Percentiles rank a stretch among this genome's conserved stretches.
Conservation (phyloP, 768 basidiomycete species). For the Pulveroboletus sp. region DNA sequence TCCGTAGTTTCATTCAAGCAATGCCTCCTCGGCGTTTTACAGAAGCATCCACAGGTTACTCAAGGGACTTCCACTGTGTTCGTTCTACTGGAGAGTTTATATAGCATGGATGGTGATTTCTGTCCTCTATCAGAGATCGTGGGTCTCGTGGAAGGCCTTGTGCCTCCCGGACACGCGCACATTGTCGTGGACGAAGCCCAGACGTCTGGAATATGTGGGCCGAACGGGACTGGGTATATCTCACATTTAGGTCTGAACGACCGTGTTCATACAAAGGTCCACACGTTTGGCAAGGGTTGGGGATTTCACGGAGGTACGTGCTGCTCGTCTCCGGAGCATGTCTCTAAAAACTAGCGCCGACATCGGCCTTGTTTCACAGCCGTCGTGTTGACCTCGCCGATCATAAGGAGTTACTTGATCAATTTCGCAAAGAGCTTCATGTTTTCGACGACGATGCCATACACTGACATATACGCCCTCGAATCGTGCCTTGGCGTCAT, state of each 20-base stretch:
- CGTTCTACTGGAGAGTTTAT: constrained; percentile 49
- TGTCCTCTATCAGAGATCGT: constrained; percentile 43
- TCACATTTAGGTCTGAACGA: constrained; percentile 39
- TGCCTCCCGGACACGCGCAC: constrained; percentile 37
- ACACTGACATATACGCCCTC: constrained; percentile 18
- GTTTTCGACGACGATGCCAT: constrained; percentile 22
- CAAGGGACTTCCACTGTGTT: constrained; percentile 36
- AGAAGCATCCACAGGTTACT: constrained; percentile 19
- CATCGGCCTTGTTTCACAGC: constrained; percentile 2
- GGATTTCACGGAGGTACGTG: constrained; percentile 18
- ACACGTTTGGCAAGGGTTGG: constrained; percentile 49
- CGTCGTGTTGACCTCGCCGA: constrained; percentile 16
- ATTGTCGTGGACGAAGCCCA: constrained; percentile 58
- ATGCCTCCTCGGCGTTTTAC: constrained; percentile 24
- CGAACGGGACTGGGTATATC: constrained; percentile 41
- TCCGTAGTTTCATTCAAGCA: constrained; percentile 32
- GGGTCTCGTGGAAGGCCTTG: constrained; percentile 31
- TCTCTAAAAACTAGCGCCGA: not conserved
- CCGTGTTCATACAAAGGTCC: constrained; percentile 41
- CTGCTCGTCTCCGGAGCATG: no score
- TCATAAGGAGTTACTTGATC: constrained; percentile 17
- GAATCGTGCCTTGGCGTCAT: constrained; percentile 40
- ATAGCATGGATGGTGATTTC: constrained; percentile 61
- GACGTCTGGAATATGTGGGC: constrained; percentile 50
- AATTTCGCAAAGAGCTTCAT: constrained; percentile 18